Evolutionary conservation across 2,329 filamentous ascomycete species (phyloP), one percentile per base, ranked within the genome.

Genomic region (Shiraia sp.): DNA sequence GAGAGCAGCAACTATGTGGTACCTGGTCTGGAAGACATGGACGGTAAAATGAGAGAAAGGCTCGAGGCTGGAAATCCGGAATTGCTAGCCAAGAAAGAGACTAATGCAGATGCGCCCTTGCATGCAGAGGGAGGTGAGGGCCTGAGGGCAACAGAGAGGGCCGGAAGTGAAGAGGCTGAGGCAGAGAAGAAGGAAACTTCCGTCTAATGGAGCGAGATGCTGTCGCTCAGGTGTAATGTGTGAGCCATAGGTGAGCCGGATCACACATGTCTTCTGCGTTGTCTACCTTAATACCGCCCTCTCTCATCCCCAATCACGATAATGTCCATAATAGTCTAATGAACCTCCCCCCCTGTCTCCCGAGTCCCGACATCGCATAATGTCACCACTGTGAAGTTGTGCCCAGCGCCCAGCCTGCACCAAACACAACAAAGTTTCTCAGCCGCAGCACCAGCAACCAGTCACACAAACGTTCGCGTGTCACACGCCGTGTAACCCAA

Each of bases 1-100:
- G 78, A 82, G 72, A 85, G 81, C 49, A 58, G 72, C 10, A 73
- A 75, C 44, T 87, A 77, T 77, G 42, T 55, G 5, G 52, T 55
- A 27, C 49, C 59, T 2, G 49, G 55, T 30, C 36, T 61, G 6
- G 57, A 65, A 19, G 55, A 62, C 14, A 41, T 64, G 47, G 57
- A 50, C 19, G 56, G 47, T 3, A 51, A 63, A 25, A 43, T 51
- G 32, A 57, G 59, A 27, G 35, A 51, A 35, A 57, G 51, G 31
- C 36, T 62, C 16, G 53, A 53, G 16, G 50, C 57, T 19, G 49
- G 51, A 10, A 57, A 55, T 32, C 55, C 55, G n/a, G 51, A 58
- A 36, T 37, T 58, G 31, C 33, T 34, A 10, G 32, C 47, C 1
- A 49, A 51, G 38, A 45, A 47, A 28, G 44, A 51, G 22, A 27